Percentiles rank a stretch among this genome's conserved stretches.
These are phyloP conservation scores for Medicago lupulina DNA, from an alignment of 306 rosid species.

Conservation along the genomic window DNA sequence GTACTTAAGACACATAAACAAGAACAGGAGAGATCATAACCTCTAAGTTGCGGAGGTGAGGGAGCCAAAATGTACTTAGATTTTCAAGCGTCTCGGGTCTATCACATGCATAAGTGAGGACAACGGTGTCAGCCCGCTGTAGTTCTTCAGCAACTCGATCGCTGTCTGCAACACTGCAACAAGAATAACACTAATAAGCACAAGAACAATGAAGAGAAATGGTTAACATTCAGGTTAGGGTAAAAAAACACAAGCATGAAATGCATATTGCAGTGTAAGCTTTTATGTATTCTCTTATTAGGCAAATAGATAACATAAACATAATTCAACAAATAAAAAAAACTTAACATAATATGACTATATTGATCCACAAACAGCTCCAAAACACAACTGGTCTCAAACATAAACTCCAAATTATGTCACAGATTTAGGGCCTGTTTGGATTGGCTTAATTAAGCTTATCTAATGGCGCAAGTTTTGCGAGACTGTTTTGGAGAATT, in stretches of 20 bases:
- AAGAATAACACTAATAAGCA: background rate
- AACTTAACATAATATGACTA: background rate
- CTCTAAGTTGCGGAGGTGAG: conserved; percentile 93
- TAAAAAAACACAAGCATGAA: background rate
- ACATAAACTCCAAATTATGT: background rate
- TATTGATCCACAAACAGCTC: conserved; percentile 10
- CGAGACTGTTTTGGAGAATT: too few relatives aligned
- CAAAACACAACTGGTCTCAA: background rate
- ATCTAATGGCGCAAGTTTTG: too few relatives aligned
- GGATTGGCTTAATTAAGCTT: too few relatives aligned
- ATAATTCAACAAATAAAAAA: conserved; percentile 7
- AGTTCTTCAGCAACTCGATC: conserved; percentile 90
- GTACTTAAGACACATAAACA: background rate
- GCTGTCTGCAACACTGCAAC: conserved; percentile 72
- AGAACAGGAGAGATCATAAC: conserved; percentile 42
- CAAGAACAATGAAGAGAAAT: background rate
- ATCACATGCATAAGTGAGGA: conserved; percentile 95
- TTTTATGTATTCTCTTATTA: too few relatives aligned
- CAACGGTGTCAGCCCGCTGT: conserved; percentile 91
- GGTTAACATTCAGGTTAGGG: conserved; percentile 4
- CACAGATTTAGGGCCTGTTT: background rate
- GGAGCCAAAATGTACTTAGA: conserved; percentile 89
- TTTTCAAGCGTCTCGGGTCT: conserved; percentile 84
- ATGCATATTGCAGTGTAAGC: background rate
- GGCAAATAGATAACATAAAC: background rate